A percentile compares a stretch with the other conserved stretches of the same genome.
These are phyloP conservation scores for Dictyostelium citrinum DNA, from an alignment of 78 protist species.

Conservation along the genomic window DNA sequence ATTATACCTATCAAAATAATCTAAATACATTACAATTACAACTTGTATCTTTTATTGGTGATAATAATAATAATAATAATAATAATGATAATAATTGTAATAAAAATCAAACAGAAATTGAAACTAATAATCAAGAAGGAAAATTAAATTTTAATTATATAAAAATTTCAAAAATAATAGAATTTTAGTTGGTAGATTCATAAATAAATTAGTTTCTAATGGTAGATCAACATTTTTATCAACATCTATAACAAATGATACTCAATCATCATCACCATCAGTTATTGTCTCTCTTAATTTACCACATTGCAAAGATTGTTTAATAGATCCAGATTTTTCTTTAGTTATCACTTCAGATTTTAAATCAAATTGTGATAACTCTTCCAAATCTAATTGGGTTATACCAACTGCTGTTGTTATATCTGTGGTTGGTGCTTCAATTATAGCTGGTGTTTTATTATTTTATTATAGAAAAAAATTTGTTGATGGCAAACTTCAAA, in stretches of 20 bases:
- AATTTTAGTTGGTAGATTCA: constrained; percentile 20
- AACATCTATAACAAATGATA: background rate
- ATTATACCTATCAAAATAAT: background rate
- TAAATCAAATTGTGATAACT: background rate
- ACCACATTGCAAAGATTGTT: background rate
- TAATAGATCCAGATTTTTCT: constrained; percentile 49
- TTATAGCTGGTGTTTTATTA: background rate
- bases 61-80: background rate
- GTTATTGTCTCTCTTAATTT: background rate
- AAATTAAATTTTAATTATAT: constrained; percentile 10
- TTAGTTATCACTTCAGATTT: background rate
- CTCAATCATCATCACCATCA: background rate
- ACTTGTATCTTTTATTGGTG: background rate
- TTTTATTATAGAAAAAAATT: background rate
- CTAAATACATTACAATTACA: background rate
- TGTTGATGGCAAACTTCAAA: background rate
- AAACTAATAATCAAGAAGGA: background rate
- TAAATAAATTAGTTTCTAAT: background rate
- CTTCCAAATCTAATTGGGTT: background rate
- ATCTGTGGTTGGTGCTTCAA: background rate
- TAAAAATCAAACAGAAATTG: background rate
- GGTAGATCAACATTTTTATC: background rate
- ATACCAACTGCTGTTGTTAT: background rate
- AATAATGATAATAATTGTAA: background rate
- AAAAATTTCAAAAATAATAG: background rate